Conservation (phyloP, 371 early-diverging fungal genomes). For the Lichtheimia hyalospora region DNA sequence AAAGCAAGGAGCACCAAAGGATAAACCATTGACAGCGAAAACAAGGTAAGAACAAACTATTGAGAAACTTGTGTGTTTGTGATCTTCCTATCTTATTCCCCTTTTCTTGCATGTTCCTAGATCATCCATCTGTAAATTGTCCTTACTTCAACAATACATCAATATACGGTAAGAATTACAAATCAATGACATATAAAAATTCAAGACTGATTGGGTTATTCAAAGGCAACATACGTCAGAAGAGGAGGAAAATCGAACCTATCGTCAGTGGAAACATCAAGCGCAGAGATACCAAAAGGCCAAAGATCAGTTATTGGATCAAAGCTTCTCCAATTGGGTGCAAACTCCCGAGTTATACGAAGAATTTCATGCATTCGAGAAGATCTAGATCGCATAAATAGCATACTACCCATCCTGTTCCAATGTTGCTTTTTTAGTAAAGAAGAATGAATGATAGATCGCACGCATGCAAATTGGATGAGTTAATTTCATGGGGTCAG, state of each 20-base stretch:
- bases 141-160: constrained; percentile 29
- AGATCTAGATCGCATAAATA: too few relatives aligned
- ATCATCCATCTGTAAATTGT: constrained; percentile 45
- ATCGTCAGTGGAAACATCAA: constrained; percentile 45
- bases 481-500: too few relatives aligned
- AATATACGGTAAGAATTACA: not conserved
- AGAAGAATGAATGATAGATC: too few relatives aligned
- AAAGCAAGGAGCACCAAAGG: constrained; percentile 53
- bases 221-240: not conserved
- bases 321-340: constrained; percentile 56
- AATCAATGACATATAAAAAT: not conserved
- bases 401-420: too few relatives aligned
- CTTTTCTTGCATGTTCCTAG: constrained; percentile 17
- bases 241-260: constrained; percentile 17
- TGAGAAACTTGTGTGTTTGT: constrained; percentile 5
- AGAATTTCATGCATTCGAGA: constrained; percentile 12
- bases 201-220: not conserved
- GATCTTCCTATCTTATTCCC: constrained; percentile 9
- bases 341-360: constrained; percentile 43
- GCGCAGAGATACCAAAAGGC: constrained; percentile 40
- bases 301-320: constrained; percentile 43
- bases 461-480: too few relatives aligned
- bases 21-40: constrained; percentile 40
- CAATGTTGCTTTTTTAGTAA: too few relatives aligned
- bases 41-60: constrained; percentile 29